Conservation (phyloP, 2,329 filamentous ascomycete species). For the Xylaria sp. region DNA sequence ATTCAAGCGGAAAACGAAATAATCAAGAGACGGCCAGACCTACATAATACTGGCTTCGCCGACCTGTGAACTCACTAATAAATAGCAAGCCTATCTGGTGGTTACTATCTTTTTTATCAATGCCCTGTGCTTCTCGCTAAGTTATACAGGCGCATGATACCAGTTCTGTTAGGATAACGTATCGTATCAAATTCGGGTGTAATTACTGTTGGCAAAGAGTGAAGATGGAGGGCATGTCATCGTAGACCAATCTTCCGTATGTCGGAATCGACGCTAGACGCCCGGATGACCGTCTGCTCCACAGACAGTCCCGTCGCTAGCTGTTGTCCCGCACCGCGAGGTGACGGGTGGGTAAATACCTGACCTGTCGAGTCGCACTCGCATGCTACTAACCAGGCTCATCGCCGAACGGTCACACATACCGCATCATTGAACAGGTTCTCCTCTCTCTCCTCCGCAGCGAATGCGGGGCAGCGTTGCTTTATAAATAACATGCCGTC, state of each 20-base stretch:
- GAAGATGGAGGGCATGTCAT: background rate
- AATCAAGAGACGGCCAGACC: conserved; percentile 24
- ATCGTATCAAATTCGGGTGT: background rate
- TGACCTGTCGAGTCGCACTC: background rate
- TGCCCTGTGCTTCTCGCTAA: conserved; percentile 17
- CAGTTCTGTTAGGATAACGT: background rate
- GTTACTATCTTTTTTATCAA: background rate
- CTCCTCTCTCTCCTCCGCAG: conserved; percentile 33
- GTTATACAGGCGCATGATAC: background rate
- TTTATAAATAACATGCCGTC: background rate
- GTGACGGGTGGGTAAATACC: conserved; percentile 13
- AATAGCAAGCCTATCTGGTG: conserved; percentile 16
- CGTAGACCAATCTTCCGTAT: background rate
- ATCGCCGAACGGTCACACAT: background rate
- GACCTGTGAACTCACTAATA: conserved; percentile 24
- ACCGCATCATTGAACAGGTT: conserved; percentile 1
- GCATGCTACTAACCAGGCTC: background rate
- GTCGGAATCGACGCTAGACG: background rate
- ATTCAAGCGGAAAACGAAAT: conserved; percentile 33
- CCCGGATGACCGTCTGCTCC: conserved; percentile 6
- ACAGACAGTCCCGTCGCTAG: conserved; percentile 20
- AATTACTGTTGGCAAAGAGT: background rate
- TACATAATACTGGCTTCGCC: conserved; percentile 25
- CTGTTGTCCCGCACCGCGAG: conserved; percentile 30
- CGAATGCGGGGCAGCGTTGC: conserved; percentile 23